Percentiles rank a stretch among this genome's conserved stretches.
Evolutionary conservation across 139 green algal genomes (phyloP).

Genomic region (Coelastrella sp.): DNA sequence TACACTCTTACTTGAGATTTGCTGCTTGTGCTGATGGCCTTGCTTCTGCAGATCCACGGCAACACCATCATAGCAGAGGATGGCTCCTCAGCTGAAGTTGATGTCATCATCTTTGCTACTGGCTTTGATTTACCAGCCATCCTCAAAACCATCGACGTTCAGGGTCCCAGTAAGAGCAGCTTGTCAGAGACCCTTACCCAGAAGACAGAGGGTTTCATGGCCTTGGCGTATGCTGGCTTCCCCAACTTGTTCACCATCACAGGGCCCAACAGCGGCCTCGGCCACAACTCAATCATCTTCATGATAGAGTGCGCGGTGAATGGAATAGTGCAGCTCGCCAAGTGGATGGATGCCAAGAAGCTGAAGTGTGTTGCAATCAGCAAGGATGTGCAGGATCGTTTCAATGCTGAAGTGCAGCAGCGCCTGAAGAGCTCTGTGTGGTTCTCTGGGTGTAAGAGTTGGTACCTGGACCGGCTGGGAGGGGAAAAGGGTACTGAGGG

Average conservation of each 20-base stretch:
- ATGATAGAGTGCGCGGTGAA: conserved; percentile 31
- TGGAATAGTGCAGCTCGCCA: neutral
- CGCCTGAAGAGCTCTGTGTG: conserved; percentile 23
- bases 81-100: conserved; percentile 19
- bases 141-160: neutral
- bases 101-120: conserved; percentile 41
- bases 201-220: neutral
- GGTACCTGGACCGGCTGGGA: conserved; percentile 2
- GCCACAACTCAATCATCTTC: conserved; percentile 36
- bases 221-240: neutral
- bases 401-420: conserved; percentile 17
- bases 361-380: neutral
- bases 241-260: conserved; percentile 36
- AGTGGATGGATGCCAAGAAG: neutral
- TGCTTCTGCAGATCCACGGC: neutral
- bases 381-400: neutral
- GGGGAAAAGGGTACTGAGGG: neutral
- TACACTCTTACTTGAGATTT: no score
- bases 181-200: neutral
- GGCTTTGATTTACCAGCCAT: conserved; percentile 24
- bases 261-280: conserved; percentile 25
- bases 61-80: conserved; percentile 18
- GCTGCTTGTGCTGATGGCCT: neutral
- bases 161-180: neutral
- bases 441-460: conserved; percentile 31